Conservation (phyloP, 148 eudicot species). For the Chenopodium album region DNA sequence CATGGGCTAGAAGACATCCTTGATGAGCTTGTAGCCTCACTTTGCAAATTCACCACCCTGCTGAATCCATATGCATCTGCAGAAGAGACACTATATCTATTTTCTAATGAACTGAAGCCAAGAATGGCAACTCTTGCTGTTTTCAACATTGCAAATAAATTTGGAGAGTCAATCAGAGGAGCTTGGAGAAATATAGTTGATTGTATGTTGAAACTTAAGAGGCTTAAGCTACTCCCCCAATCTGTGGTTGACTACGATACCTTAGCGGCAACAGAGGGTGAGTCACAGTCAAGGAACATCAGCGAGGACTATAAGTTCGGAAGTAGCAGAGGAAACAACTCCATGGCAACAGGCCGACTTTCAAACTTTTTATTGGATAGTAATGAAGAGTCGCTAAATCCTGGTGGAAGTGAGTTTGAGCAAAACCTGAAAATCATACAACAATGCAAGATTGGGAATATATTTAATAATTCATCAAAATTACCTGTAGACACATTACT, state of each 20-base stretch:
- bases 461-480: constrained; percentile 64
- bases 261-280: constrained; percentile 23
- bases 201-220: constrained; percentile 77
- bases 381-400: constrained; percentile 69
- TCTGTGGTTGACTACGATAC: constrained; percentile 53
- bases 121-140: constrained; percentile 90
- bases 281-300: constrained; percentile 30
- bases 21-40: constrained; percentile 82
- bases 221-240: constrained; percentile 79
- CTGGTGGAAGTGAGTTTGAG: constrained; percentile 84
- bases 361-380: constrained; percentile 66
- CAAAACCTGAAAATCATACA: constrained; percentile 79
- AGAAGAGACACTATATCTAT: constrained; percentile 85
- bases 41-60: constrained; percentile 82
- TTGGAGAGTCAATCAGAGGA: constrained; percentile 70
- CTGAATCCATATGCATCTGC: constrained; percentile 90
- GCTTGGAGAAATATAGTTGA: constrained; percentile 94
- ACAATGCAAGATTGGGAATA: constrained; percentile 69
- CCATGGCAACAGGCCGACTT: constrained; percentile 49
- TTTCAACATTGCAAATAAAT: constrained; percentile 75
- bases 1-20: constrained; percentile 79
- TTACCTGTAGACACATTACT: constrained; percentile 61
- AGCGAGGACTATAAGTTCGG: constrained; percentile 30
- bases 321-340: constrained; percentile 26
- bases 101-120: constrained; percentile 83